phyloP scores from a whole-genome alignment of 2,329 filamentous ascomycete genomes.

The Pseudocercospora crystallina region DNA sequence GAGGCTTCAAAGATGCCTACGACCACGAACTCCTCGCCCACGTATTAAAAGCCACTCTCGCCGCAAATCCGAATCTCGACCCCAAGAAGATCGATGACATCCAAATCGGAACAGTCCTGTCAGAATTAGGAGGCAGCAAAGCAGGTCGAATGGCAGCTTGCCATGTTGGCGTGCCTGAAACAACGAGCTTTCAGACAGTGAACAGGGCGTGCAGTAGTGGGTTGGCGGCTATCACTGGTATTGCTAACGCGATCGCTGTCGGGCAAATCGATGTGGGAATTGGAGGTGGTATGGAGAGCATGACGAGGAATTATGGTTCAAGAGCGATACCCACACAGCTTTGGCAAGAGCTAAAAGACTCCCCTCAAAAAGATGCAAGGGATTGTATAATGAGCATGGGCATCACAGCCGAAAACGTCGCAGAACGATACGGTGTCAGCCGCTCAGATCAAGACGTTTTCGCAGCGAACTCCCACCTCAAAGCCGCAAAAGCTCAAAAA shows the following conservation, averaged over 20 bases:
- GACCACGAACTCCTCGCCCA: constrained; percentile 81
- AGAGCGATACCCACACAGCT: constrained; percentile 80
- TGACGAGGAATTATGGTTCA: constrained; percentile 86
- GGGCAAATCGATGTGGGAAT: constrained; percentile 73
- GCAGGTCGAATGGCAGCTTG: constrained; percentile 88
- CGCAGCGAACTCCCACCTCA: constrained; percentile 70
- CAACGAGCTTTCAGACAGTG: constrained; percentile 77
- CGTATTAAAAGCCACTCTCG: constrained; percentile 67
- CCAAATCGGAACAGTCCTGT: constrained; percentile 82
- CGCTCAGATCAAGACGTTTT: constrained; percentile 80
- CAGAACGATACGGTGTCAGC: constrained; percentile 69
- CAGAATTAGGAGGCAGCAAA: constrained; percentile 86
- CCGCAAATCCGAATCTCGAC: constrained; percentile 70
- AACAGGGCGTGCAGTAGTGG: constrained; percentile 84
- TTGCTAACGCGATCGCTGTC: constrained; percentile 73
- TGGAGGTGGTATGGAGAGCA: constrained; percentile 91
- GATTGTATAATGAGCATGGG: constrained; percentile 97
- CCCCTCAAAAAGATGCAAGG: constrained; percentile 64
- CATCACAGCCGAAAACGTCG: constrained; percentile 85
- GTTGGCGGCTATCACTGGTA: constrained; percentile 71
- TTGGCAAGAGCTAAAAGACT: constrained; percentile 71
- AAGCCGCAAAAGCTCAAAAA: constrained; percentile 69
- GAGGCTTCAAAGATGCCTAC: constrained; percentile 81
- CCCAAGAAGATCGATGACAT: constrained; percentile 74
- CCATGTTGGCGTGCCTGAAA: constrained; percentile 73